Base-by-base conservation (phyloP, 306 rosid species). In the Vigna radiata region DNA sequence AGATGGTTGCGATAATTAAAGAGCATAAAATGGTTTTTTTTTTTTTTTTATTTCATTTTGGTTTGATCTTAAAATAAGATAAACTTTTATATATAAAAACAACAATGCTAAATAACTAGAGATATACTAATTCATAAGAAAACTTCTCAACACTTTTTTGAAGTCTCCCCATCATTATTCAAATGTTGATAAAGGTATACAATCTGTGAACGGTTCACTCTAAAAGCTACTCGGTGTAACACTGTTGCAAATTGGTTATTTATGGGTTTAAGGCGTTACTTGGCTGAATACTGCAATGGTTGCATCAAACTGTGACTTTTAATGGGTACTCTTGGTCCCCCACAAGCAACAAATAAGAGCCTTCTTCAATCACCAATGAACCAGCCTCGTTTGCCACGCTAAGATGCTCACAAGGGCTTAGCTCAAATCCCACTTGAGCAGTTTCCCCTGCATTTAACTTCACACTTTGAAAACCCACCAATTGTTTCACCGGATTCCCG, bases 401-500 rank as follows among this genome's bases (percentile, higher is more conserved):
- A 27, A 92, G 33, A 77, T 88, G 96, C 74, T 95, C 88, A 77
- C 99, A 95, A 11, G 91, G 90, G 73, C 74, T 88, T 46, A 95
- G 16, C 71, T 71, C 77, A 86, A 95, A 92, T 39, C 83, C 88
- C 52, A 88, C 74, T 54, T 85, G 74, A 41, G 79, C 82, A 44
- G 29, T 86, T 80, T 87, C 89, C 18, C 97, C 97, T 1, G 77
- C 90, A 2, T 86, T 72, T 0, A 95, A 10, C 44, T 72, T 72
- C 84, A 92, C 88, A 68, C 91, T 89, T 68, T 82, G 52, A 74
- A 95, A 92, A 21, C 91, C 97, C 25, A 91, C 88, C 88, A 95
- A 77, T 46, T 83, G 89, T 77, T 92, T 90, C 36, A 87, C 14
- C 2, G 97, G 92, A 48, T 84, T 87, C 29, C 90, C 94, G 5